Evolutionary conservation across 371 early-diverging fungal species (phyloP), one percentile per base, ranked within the genome.

Genomic region (Mucor circinelloides): DNA sequence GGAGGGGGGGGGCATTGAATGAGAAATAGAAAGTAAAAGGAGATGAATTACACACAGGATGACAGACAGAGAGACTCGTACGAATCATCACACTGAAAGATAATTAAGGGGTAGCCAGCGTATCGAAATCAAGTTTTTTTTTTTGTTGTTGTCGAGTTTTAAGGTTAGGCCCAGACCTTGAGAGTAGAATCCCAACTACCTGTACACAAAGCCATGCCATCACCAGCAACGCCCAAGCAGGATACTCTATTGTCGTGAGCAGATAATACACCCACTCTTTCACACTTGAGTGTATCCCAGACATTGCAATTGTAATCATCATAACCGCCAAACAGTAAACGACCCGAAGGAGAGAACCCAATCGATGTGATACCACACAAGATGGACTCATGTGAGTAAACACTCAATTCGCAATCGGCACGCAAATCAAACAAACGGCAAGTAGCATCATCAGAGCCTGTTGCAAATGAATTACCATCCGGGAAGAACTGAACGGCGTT

Each of bases 401-500:
- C 91, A 78, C 91, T 95, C 48, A 99, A 83, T 73, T 99, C 99
- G 61, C 98, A 87, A 77, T 99, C 99, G 21, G 98, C 98, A 30
- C 99, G 91, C 66, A 98, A 78, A 74, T 99, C 99, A 71, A 97
- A 99, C 42, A 99, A 83, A 52, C 98, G 88, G 84, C 99, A 97
- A n/a, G 93, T 94, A 7, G 96, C 95, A 82, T 99, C 99, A 75
- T 99, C 99, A 10, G 97, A 97, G 0, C 98, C 99, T 21, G 97
- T 95, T 2, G 93, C 97, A 73, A 99, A 93, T 2, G 98, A 96
- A 73, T 98, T 93, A 31, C 98, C 98, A 73, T 93, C 95, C 23
- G 98, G 98, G 90, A 98, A 99, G 83, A 98, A 98, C 70, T 97
- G 95, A 25, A 99, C 98, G 12, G 98, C 94, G 76, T 99, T 99